Evolutionary conservation across 352 stramenopile species (phyloP).

Genomic region (Phytophthora cryptogea): DNA sequence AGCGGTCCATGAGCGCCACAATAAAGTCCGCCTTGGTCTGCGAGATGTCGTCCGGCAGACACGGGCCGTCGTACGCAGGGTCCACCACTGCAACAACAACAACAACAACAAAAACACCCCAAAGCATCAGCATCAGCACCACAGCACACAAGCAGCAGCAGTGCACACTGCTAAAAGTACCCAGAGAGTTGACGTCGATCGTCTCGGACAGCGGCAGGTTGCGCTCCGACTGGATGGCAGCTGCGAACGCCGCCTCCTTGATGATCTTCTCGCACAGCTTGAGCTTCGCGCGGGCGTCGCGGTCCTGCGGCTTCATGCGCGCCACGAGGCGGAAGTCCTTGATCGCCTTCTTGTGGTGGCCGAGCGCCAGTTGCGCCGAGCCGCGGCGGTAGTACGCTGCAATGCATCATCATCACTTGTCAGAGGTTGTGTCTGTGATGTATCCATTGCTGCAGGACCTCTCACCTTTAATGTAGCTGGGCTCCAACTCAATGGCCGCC

Average conservation of each 20-base stretch:
- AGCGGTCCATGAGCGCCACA: constrained; percentile 93
- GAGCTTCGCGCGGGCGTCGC: constrained; percentile 93
- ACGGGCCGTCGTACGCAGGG: constrained; percentile 76
- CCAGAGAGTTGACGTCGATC: constrained; percentile 88
- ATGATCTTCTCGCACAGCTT: constrained; percentile 97
- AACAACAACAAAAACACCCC: background rate
- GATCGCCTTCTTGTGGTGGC: constrained; percentile 96
- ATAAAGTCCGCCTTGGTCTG: constrained; percentile 87
- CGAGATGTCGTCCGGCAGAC: constrained; percentile 58
- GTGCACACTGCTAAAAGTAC: constrained; percentile 25
- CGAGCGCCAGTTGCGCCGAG: constrained; percentile 96
- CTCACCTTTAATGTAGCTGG: constrained; percentile 95
- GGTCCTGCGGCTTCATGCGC: constrained; percentile 95
- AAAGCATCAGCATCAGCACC: constrained; percentile 1
- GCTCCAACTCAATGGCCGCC: constrained; percentile 93
- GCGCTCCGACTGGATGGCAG: constrained; percentile 96
- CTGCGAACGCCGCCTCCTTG: constrained; percentile 95
- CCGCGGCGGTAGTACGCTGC: constrained; percentile 97
- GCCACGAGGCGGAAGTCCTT: constrained; percentile 98
- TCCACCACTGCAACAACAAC: constrained; percentile 61
- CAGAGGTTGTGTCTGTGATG: background rate
- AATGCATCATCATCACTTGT: background rate
- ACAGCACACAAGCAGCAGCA: background rate
- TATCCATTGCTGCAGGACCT: background rate
- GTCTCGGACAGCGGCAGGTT: constrained; percentile 93